Percentiles rank a stretch among this genome's conserved stretches.
These are phyloP conservation scores for Leucosporidium yakuticum DNA, from an alignment of 768 basidiomycete genomes.

Conservation along the genomic window DNA sequence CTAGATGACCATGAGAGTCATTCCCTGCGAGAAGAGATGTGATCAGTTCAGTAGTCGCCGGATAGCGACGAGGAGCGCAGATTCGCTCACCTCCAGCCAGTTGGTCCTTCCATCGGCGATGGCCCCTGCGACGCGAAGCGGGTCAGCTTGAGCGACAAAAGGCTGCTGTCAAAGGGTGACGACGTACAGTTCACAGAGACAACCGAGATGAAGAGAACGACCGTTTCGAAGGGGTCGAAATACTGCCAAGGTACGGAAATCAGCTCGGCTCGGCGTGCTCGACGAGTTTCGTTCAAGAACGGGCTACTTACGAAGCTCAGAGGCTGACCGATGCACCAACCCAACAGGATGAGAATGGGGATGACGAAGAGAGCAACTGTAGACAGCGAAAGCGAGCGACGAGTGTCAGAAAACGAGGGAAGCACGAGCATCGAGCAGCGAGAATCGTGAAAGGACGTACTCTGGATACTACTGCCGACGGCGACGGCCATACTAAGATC, in stretches of 20 bases:
- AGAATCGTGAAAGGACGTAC: constrained; percentile 55
- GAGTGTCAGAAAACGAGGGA: constrained; percentile 10
- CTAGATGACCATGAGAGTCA: too few species aligned
- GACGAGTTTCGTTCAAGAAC: too few species aligned
- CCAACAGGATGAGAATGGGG: constrained; percentile 56
- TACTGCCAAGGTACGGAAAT: constrained; percentile 39
- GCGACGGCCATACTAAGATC: constrained; percentile 54
- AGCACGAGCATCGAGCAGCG: background rate
- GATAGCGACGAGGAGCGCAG: too few species aligned
- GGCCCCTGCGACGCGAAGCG: constrained; percentile 41
- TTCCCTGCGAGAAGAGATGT: too few species aligned
- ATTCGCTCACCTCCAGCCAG: constrained; percentile 44
- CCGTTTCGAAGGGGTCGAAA: constrained; percentile 83
- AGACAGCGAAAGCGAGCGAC: constrained; percentile 18
- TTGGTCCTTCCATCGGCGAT: constrained; percentile 76
- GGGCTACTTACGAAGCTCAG: constrained; percentile 37
- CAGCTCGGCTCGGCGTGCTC: too few species aligned
- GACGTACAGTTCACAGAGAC: constrained; percentile 61
- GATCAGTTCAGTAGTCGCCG: too few species aligned
- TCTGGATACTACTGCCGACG: too few species aligned
- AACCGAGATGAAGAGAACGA: constrained; percentile 52
- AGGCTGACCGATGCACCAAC: constrained; percentile 70
- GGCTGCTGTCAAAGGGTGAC: too few species aligned
- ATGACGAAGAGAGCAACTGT: constrained; percentile 65
- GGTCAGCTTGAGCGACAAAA: too few species aligned